Conservation (phyloP, 352 stramenopile genomes). For the Pythium vanterpoolii region DNA sequence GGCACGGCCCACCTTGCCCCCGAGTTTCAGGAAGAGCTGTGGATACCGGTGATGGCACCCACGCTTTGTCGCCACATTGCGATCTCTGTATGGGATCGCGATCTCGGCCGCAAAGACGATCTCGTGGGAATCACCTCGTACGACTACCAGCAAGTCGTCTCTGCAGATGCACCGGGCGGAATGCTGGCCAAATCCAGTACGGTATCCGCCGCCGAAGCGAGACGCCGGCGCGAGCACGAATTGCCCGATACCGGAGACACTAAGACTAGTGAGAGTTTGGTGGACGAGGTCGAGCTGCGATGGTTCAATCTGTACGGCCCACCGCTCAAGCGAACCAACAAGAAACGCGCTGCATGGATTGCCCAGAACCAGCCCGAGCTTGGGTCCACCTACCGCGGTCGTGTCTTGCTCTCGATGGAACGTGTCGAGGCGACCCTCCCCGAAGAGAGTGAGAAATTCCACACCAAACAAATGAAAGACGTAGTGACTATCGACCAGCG, state of each 20-base stretch:
- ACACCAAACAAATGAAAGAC: constrained; percentile 46
- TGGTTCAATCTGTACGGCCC: constrained; percentile 89
- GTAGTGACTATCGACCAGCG: constrained; percentile 14
- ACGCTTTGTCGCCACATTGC: constrained; percentile 71
- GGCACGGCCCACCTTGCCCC: constrained; percentile 40
- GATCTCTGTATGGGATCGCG: constrained; percentile 80
- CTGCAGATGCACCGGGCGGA: constrained; percentile 24
- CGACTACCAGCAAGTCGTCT: constrained; percentile 68
- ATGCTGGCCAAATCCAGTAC: constrained; percentile 15
- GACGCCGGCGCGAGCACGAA: constrained; percentile 2
- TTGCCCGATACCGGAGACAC: neutral
- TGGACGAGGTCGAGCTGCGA: constrained; percentile 32
- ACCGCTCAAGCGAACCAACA: constrained; percentile 51
- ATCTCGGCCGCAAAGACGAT: constrained; percentile 64
- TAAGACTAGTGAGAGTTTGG: neutral
- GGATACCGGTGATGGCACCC: constrained; percentile 77
- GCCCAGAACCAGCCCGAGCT: constrained; percentile 61
- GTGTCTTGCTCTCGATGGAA: constrained; percentile 76
- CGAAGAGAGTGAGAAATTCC: constrained; percentile 58
- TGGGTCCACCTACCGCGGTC: constrained; percentile 78
- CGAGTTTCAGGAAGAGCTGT: constrained; percentile 80
- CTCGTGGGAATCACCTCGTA: constrained; percentile 63
- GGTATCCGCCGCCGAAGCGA: neutral
- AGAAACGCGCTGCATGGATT: constrained; percentile 46
- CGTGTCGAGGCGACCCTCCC: constrained; percentile 36